These are phyloP conservation scores for Hysterium pulicare DNA, from an alignment of 2,329 filamentous ascomycete species.

Conservation along the genomic window DNA sequence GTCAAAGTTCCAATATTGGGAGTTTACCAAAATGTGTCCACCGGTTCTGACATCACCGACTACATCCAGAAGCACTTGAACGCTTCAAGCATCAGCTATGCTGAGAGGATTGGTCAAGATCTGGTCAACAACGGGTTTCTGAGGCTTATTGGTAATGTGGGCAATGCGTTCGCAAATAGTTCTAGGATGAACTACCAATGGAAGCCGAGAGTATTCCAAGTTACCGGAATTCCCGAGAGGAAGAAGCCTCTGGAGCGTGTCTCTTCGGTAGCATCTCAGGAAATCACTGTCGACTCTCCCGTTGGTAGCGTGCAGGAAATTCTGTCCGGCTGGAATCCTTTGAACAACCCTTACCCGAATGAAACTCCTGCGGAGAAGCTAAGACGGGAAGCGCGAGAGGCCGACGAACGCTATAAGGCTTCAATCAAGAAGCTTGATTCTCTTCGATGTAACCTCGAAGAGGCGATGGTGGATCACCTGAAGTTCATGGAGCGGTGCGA, in stretches of 20 bases:
- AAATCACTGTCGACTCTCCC: slow-evolving; percentile 69
- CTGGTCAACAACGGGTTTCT: slow-evolving; percentile 82
- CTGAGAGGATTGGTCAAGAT: slow-evolving; percentile 93
- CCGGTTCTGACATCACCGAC: slow-evolving; percentile 89
- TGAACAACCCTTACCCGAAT: slow-evolving; percentile 87
- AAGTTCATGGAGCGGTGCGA: slow-evolving; percentile 97
- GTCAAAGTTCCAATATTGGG: slow-evolving; percentile 94
- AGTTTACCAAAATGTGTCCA: slow-evolving; percentile 89
- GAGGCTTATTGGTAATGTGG: slow-evolving; percentile 88
- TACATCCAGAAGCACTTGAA: slow-evolving; percentile 89
- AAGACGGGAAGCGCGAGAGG: slow-evolving; percentile 81
- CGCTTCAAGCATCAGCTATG: slow-evolving; percentile 79
- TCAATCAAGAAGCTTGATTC: slow-evolving; percentile 83
- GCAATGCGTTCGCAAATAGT: slow-evolving; percentile 94
- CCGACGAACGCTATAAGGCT: slow-evolving; percentile 90
- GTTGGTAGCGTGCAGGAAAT: slow-evolving; percentile 85
- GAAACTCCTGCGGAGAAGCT: slow-evolving; percentile 86
- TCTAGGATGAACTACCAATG: slow-evolving; percentile 97
- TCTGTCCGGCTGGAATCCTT: slow-evolving; percentile 85
- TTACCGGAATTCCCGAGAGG: slow-evolving; percentile 85
- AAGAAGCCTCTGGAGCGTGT: slow-evolving; percentile 70
- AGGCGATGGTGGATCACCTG: slow-evolving; percentile 87
- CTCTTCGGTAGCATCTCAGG: slow-evolving; percentile 62
- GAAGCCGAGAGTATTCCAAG: slow-evolving; percentile 85
- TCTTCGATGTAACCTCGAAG: slow-evolving; percentile 89